Conservation (phyloP, 805 yeast species). For the Wickerhamiella shivajii region DNA sequence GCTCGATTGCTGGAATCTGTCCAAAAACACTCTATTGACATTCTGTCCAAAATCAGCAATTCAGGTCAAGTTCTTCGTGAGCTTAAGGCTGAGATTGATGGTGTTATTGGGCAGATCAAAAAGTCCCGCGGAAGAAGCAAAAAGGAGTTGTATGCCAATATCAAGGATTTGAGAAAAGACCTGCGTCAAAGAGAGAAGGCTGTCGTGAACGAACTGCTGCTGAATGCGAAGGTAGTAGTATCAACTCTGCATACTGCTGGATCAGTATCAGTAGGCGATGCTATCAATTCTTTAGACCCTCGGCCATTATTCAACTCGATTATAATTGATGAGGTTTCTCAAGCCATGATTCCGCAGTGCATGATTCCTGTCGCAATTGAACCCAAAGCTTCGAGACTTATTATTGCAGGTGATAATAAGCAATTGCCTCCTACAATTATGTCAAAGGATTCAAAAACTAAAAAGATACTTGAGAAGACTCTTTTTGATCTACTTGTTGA, state of each 20-base stretch:
- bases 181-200: conserved; percentile 50
- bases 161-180: conserved; percentile 58
- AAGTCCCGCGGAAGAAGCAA: conserved; percentile 49
- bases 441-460: conserved; percentile 28
- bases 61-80: conserved; percentile 50
- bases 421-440: conserved; percentile 89
- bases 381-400: conserved; percentile 38
- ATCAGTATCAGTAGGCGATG: conserved; percentile 45
- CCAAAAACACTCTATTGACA: conserved; percentile 60
- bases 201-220: conserved; percentile 42
- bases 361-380: conserved; percentile 83
- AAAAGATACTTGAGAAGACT: conserved; percentile 42
- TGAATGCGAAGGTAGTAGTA: conserved; percentile 52
- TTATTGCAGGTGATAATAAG: conserved; percentile 85
- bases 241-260: conserved; percentile 86
- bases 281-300: conserved; percentile 23
- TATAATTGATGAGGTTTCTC: conserved; percentile 92
- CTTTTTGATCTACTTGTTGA: conserved; percentile 66
- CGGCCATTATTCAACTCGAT: conserved; percentile 51
- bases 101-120: conserved; percentile 36
- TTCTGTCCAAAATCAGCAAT: conserved; percentile 44
- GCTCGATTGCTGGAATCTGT: conserved; percentile 58
- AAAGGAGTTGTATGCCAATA: conserved; percentile 49
- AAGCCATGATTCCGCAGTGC: conserved; percentile 85
- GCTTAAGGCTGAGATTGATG: conserved; percentile 55